These are phyloP conservation scores for Xanthoconium separans DNA, from an alignment of 1,284 basidiomycete genomes.

Conservation along the genomic window DNA sequence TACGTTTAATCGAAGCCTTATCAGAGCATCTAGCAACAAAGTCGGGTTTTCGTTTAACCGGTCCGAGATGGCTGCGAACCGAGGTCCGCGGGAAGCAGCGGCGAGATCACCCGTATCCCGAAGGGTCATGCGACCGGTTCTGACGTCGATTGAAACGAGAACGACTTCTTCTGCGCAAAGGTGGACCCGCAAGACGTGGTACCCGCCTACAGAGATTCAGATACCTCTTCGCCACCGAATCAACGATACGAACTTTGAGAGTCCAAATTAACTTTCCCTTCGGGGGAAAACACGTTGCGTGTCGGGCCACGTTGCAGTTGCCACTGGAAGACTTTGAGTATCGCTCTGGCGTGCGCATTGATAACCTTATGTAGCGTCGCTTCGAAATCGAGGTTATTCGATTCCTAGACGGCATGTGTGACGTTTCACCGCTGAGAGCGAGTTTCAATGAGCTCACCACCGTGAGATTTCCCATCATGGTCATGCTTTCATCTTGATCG, in stretches of 20 bases:
- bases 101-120: constrained; percentile 75
- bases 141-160: constrained; percentile 66
- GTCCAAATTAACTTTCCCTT: constrained; percentile 54
- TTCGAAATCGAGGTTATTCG: constrained; percentile 71
- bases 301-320: constrained; percentile 51
- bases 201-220: constrained; percentile 36
- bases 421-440: neutral
- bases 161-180: constrained; percentile 74
- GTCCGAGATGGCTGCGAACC: constrained; percentile 54
- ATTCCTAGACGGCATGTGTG: constrained; percentile 43
- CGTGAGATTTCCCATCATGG: constrained; percentile 41
- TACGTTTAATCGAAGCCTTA: constrained; percentile 57
- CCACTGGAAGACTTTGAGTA: constrained; percentile 53
- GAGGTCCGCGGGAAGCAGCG: constrained; percentile 63
- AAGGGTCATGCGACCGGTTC: constrained; percentile 69
- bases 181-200: constrained; percentile 59
- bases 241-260: constrained; percentile 46
- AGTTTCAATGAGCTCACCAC: constrained; percentile 40
- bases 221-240: neutral
- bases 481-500: constrained; percentile 40
- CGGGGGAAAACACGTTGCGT: constrained; percentile 57
- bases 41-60: constrained; percentile 64
- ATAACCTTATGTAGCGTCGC: constrained; percentile 58
- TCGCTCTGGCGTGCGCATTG: constrained; percentile 56
- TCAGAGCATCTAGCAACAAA: constrained; percentile 50